Percentiles rank a stretch among this genome's conserved stretches.
Evolutionary conservation across 768 basidiomycete species (phyloP).

Genomic region (Tulasnella sp.): DNA sequence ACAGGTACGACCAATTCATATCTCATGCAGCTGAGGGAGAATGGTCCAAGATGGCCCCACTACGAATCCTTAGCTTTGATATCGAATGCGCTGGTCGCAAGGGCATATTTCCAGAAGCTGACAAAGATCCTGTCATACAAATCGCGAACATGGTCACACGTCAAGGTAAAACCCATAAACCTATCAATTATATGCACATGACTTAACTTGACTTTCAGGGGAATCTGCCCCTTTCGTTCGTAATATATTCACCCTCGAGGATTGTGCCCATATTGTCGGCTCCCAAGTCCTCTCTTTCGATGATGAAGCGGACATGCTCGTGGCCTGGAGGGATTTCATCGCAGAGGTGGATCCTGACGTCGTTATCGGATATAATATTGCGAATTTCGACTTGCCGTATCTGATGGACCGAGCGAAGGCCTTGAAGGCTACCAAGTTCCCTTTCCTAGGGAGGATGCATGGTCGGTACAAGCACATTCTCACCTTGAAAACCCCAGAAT

Average conservation of each 20-base stretch:
- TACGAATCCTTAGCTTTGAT: conserved; percentile 94
- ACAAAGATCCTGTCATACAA: conserved; percentile 89
- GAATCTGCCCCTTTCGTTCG: conserved; percentile 89
- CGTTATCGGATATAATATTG: conserved; percentile 91
- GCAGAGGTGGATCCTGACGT: conserved; percentile 88
- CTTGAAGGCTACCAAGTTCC: conserved; percentile 53
- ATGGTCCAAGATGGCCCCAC: conserved; percentile 86
- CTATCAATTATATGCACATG: neutral
- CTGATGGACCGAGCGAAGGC: conserved; percentile 84
- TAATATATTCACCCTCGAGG: conserved; percentile 91
- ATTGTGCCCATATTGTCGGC: conserved; percentile 93
- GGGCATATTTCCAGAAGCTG: conserved; percentile 91
- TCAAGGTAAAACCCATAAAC: conserved; percentile 50
- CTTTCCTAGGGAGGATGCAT: conserved; percentile 61
- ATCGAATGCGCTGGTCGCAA: conserved; percentile 98
- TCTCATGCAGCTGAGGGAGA: conserved; percentile 86
- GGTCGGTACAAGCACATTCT: conserved; percentile 34
- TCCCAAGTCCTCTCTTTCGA: conserved; percentile 84
- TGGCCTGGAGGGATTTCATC: conserved; percentile 83
- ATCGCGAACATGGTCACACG: conserved; percentile 98
- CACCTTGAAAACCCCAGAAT: neutral
- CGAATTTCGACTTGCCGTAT: conserved; percentile 94
- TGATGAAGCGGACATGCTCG: conserved; percentile 61
- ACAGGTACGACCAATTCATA: conserved; percentile 72
- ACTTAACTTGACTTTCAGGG: conserved; percentile 36